Conservation (phyloP, 768 basidiomycete genomes). For the Calocybe gangraenosa region DNA sequence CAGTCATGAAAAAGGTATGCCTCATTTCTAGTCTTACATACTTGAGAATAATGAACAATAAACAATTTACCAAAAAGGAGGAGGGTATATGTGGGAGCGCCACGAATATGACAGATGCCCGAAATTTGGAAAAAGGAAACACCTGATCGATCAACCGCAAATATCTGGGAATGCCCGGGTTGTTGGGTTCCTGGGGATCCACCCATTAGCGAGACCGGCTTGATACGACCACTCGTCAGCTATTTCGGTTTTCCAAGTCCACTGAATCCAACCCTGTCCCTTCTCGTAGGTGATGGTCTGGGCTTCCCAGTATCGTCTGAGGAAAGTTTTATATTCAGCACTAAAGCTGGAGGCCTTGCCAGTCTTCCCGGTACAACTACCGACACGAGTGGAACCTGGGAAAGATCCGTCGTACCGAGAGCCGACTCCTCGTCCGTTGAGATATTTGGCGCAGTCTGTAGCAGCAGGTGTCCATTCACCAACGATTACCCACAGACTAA, state of each 20-base stretch:
- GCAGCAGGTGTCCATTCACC: slow-evolving; percentile 85
- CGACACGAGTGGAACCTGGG: slow-evolving; percentile 61
- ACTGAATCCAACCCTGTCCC: slow-evolving; percentile 73
- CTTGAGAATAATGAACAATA: too few species aligned
- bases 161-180: slow-evolving; percentile 53
- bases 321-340: slow-evolving; percentile 72
- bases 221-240: slow-evolving; percentile 92
- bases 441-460: slow-evolving; percentile 75
- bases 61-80: too few species aligned
- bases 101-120: too few species aligned
- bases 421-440: slow-evolving; percentile 79
- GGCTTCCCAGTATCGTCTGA: slow-evolving; percentile 81
- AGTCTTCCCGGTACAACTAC: slow-evolving; percentile 70
- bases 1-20: too few species aligned
- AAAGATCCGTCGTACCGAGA: slow-evolving; percentile 63
- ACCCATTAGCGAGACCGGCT: slow-evolving; percentile 72
- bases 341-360: slow-evolving; percentile 76
- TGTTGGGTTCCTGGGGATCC: slow-evolving; percentile 70
- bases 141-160: slow-evolving; percentile 43
- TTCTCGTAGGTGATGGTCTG: slow-evolving; percentile 72
- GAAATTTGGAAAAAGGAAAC: too few species aligned
- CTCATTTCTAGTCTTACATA: too few species aligned
- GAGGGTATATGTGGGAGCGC: too few species aligned
- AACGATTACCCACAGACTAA: slow-evolving; percentile 76
- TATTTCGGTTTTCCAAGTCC: slow-evolving; percentile 82